Base-by-base conservation (phyloP, 2,329 filamentous ascomycete genomes). In the Trichophyton benhamiae region DNA sequence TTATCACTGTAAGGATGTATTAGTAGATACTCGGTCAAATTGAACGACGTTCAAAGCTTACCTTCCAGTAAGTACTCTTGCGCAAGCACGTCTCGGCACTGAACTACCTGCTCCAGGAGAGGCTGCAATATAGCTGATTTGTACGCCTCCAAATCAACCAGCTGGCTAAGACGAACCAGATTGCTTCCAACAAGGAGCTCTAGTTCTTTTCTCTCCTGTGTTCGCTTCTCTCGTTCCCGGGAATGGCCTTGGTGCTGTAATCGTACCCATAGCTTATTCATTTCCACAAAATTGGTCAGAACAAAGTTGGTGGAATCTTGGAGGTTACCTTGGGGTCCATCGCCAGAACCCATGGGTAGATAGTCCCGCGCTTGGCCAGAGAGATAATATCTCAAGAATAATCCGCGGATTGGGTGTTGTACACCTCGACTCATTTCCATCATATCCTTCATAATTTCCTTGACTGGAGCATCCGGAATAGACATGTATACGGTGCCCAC, bases 391-490 rank as follows among this genome's bases (percentile, higher is more conserved):
- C 94, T 86, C 69, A 99, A 78, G 73, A 99, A 99, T 61, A 99
- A 80, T 17, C 94, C 94, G 62, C 94, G 89, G 65, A 96, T 91
- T 15, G 94, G 94, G 75, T 99, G 94, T 72, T 99, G 94, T 22
- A 99, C 91, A 61, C 94, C 94, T 65, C 94, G 84, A 76, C 91
- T 97, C 94, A 99, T 99, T 76, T 99, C 94, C 94, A 99, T 99
- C 94, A 99, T 99, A 75, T 99, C 94, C 77, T 99, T 99, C 94
- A 99, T 99, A 65, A 99, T 90, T 79, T 99, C 94, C 78, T 99
- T 99, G 67, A 99, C 94, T 0, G 94, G 94, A 62, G 95, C 94
- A 81, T 97, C 94, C 70, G 94, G 88, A 71, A 99, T 95, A 27
- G 89, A 87, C 94, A 99, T 99, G 79, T 99, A 99, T 57, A 96